Base-by-base conservation (phyloP, 805 yeast genomes). In the Yarrowia sp. region DNA sequence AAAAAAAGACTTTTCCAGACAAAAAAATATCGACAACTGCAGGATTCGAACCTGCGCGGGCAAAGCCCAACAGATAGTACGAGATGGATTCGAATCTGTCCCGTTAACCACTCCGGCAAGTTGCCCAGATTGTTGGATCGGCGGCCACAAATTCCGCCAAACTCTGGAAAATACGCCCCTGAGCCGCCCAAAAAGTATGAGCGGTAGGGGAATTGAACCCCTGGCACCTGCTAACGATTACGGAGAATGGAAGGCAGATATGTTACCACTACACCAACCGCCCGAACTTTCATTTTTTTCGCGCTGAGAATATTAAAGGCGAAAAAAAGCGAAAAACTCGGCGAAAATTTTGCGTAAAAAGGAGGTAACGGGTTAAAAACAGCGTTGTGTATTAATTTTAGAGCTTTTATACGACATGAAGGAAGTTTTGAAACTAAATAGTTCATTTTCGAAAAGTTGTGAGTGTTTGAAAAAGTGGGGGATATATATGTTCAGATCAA, bases 41-140 rank as follows among this genome's bases (percentile, higher is more conserved):
- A 74, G 76, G 76, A 74, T 72, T 74, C 76, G 76, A 74, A 74
- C 76, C 76, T 74, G 71, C 76, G 76, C 76, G 76, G 73, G 76
- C 76, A 69, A 68, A 74, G 71, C 76, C 73, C 76, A 74, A 61
- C 64, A 58, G 64, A 58, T 58, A 55, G 64, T 58, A 42, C 50
- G 42, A 30, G 38, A 24, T 24, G 30, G 24, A 38, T 52, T 52
- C 58, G 58, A 52, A 52, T 52, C 58, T 52, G 58, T 52, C 58
- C 58, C 58, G 58, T 52, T 52, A 52, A 52, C 58, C 58, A 52
- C 58, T 52, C 58, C 58, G 84, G 87, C 38, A 39, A 56, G 49
- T 39, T 49, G 46, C 52, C 58, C n/a, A 44, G 55, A 24, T 34
- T 39, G 33, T 49, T 39, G 40, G 17, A 14, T 33, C 40, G 24